Evolutionary conservation across 345 rosid species (phyloP).

Genomic region (Lepidium africanum): DNA sequence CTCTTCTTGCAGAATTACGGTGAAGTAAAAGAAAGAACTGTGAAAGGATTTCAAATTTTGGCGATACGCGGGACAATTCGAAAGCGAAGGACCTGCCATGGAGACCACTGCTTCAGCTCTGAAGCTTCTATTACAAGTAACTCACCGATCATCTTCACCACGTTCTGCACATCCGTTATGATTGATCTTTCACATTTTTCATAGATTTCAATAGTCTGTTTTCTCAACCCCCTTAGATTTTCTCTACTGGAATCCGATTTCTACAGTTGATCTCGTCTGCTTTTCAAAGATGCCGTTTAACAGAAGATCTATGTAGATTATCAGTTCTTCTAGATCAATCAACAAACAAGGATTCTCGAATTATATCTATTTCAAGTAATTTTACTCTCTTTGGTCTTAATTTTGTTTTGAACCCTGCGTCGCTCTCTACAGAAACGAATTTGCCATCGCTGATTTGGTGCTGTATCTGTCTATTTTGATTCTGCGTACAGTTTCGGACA

Average conservation of each 20-base stretch:
- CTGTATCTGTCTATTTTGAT: not conserved
- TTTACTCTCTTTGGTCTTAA: not conserved
- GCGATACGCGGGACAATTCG: not conserved
- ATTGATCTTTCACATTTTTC: not conserved
- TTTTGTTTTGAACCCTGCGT: not conserved
- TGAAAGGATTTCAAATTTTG: not conserved
- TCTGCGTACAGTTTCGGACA: constrained; percentile 54
- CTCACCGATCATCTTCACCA: constrained; percentile 1
- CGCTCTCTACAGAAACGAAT: not conserved
- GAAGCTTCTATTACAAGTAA: constrained; percentile 21
- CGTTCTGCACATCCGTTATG: not conserved
- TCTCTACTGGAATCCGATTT: not conserved
- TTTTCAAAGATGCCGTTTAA: constrained; percentile 65
- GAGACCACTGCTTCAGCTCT: not conserved
- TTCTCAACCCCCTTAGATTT: not conserved
- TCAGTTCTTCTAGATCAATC: constrained; percentile 46
- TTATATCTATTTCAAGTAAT: constrained; percentile 50
- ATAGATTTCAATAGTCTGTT: not conserved
- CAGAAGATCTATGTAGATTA: constrained; percentile 61
- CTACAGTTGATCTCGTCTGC: constrained; percentile 64
- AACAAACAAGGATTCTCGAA: constrained; percentile 23
- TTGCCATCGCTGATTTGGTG: not conserved
- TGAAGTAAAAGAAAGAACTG: too few relatives aligned
- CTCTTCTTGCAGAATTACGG: not conserved
- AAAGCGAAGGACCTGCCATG: not conserved